A percentile compares a stretch with the other conserved stretches of the same genome.
phyloP scores from a whole-genome alignment of 1,139 yeast species.

The Candida sp. region DNA sequence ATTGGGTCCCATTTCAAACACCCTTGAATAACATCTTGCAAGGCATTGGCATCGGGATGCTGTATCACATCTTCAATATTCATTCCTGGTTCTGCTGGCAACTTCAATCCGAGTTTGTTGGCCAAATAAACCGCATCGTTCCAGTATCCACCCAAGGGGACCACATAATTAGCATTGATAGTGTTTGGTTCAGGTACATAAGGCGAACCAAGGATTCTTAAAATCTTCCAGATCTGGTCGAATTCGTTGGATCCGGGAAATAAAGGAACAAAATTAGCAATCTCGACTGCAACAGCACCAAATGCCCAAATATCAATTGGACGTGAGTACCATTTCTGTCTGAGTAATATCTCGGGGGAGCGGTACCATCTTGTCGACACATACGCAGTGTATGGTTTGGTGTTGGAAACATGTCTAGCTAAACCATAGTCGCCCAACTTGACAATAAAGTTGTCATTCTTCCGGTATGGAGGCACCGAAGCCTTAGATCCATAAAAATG shows the following conservation, averaged over 20 bases:
- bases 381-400: conserved; percentile 71
- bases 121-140: conserved; percentile 58
- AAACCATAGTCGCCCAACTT: conserved; percentile 94
- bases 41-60: conserved; percentile 24
- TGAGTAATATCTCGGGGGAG: conserved; percentile 87
- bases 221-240: conserved; percentile 75
- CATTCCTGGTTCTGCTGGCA: conserved; percentile 48
- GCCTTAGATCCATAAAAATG: conserved; percentile 54
- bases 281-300: conserved; percentile 84
- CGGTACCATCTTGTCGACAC: conserved; percentile 98
- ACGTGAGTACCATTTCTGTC: conserved; percentile 66
- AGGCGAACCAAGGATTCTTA: conserved; percentile 77
- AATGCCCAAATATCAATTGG: conserved; percentile 97
- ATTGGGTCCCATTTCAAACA: conserved; percentile 74
- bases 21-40: conserved; percentile 54
- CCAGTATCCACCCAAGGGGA: conserved; percentile 74
- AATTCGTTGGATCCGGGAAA: conserved; percentile 84
- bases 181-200: conserved; percentile 15
- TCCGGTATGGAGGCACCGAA: conserved; percentile 40
- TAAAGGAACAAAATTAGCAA: conserved; percentile 75
- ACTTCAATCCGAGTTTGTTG: conserved; percentile 50
- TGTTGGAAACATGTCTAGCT: conserved; percentile 65
- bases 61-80: conserved; percentile 30
- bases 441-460: conserved; percentile 58
- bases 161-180: conserved; percentile 18